Conservation (phyloP, 2,329 filamentous ascomycete genomes). For the Calonectria multiphialidica region DNA sequence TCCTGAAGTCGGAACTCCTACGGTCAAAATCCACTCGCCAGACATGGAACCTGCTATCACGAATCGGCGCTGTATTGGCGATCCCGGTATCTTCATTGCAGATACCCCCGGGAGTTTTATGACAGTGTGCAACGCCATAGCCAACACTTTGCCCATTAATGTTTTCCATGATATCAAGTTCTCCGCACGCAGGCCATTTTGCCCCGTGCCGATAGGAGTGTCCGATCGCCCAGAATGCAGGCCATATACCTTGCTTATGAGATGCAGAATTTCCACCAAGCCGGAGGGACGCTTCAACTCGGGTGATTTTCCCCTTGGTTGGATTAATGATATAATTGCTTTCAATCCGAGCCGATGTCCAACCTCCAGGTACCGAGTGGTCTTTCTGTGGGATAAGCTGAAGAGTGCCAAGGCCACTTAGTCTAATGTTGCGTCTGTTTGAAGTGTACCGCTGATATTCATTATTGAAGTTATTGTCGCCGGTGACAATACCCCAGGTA, state of each 20-base stretch:
- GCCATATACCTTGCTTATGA: conserved; percentile 67
- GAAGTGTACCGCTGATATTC: conserved; percentile 64
- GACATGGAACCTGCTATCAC: conserved; percentile 59
- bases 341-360: conserved; percentile 69
- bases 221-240: conserved; percentile 70
- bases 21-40: conserved; percentile 65
- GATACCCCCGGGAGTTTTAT: conserved; percentile 55
- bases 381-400: conserved; percentile 63
- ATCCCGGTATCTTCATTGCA: conserved; percentile 65
- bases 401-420: conserved; percentile 62
- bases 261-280: conserved; percentile 56
- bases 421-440: conserved; percentile 61
- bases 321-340: conserved; percentile 61
- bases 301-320: conserved; percentile 56
- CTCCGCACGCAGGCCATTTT: conserved; percentile 65
- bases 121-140: conserved; percentile 66
- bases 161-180: conserved; percentile 70
- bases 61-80: conserved; percentile 49
- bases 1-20: conserved; percentile 56
- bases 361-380: conserved; percentile 50
- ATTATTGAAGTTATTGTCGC: conserved; percentile 61
- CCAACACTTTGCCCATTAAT: conserved; percentile 61
- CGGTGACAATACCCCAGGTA: conserved; percentile 57
- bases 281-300: conserved; percentile 60
- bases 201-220: conserved; percentile 60